A percentile compares a stretch with the other conserved stretches of the same genome.
These are phyloP conservation scores for Plasmodium knowlesi DNA, from an alignment of 169 alveolate species.

Conservation along the genomic window DNA sequence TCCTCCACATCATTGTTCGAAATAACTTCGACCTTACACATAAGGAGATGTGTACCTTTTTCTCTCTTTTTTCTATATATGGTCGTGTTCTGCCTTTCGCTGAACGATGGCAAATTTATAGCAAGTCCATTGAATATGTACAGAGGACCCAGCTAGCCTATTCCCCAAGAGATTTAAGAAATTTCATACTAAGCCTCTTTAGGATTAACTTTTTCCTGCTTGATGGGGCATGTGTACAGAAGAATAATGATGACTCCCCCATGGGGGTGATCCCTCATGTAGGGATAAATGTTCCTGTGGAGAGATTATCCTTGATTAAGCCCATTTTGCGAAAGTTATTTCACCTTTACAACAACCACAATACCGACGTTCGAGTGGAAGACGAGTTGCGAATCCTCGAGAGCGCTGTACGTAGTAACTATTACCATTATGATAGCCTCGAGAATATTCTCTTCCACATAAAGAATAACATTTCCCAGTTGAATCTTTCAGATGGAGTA, in stretches of 20 bases:
- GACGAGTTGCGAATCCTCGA: slow-evolving; percentile 35
- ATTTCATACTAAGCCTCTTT: slow-evolving; percentile 14
- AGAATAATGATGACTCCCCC: neutral
- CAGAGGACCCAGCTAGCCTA: neutral
- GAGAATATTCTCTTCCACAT: slow-evolving; percentile 52
- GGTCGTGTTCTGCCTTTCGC: slow-evolving; percentile 8
- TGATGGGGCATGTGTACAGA: neutral
- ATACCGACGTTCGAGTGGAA: slow-evolving; percentile 21
- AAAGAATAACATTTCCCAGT: slow-evolving; percentile 42
- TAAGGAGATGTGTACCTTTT: slow-evolving; percentile 31
- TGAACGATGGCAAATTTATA: slow-evolving; percentile 9
- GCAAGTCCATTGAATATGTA: slow-evolving; percentile 1
- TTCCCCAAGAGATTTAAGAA: slow-evolving; percentile 31
- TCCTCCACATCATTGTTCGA: neutral
- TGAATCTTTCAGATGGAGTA: slow-evolving; percentile 4
- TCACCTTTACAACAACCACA: slow-evolving; percentile 5
- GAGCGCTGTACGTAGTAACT: neutral
- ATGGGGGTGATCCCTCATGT: neutral
- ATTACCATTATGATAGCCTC: slow-evolving; percentile 42
- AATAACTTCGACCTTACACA: slow-evolving; percentile 25
- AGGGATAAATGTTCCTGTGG: neutral
- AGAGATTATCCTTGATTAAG: neutral
- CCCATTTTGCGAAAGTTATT: slow-evolving; percentile 1
- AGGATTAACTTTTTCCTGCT: slow-evolving; percentile 4
- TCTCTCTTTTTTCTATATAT: slow-evolving; percentile 5